Conservation (phyloP, 2,329 filamentous ascomycete genomes). For the Celoporthe dispersa region DNA sequence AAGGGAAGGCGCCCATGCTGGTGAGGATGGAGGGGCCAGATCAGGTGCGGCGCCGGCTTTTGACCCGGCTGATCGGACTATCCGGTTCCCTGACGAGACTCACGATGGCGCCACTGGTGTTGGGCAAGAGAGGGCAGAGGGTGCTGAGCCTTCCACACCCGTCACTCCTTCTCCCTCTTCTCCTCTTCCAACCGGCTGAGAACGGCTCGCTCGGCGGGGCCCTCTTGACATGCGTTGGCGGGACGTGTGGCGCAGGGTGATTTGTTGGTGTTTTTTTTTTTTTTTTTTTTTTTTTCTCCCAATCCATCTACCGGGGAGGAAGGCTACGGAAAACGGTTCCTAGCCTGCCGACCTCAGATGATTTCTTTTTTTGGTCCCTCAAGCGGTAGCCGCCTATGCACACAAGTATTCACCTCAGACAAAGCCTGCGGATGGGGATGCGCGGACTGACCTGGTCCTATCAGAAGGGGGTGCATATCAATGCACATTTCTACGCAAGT, state of each 20-base stretch:
- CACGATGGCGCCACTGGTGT: slow-evolving; percentile 4
- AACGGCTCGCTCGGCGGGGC: neutral
- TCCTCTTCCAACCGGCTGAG: neutral
- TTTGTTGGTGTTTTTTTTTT: neutral
- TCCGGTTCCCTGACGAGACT: slow-evolving; percentile 50
- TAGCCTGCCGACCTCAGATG: too few species aligned
- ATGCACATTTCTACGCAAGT: neutral
- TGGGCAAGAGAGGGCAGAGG: neutral
- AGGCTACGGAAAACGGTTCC: too few species aligned
- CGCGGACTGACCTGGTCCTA: neutral
- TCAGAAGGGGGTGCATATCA: neutral
- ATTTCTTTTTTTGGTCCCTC: neutral
- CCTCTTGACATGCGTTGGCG: neutral
- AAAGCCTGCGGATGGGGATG: neutral
- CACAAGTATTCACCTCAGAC: neutral
- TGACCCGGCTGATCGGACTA: slow-evolving; percentile 40
- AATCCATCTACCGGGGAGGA: too few species aligned
- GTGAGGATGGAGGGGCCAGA: slow-evolving; percentile 19
- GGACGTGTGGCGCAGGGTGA: neutral
- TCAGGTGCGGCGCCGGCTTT: slow-evolving; percentile 21
- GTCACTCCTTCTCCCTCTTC: neutral
- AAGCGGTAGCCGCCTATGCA: neutral
- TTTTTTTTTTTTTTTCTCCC: too few species aligned
- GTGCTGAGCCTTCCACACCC: neutral
- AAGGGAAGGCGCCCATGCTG: slow-evolving; percentile 4